Evolutionary conservation across 225 moss, liverwort and hornwort genomes (phyloP), one percentile per base, ranked within the genome.

Genomic region (Takakia lepidozioides): DNA sequence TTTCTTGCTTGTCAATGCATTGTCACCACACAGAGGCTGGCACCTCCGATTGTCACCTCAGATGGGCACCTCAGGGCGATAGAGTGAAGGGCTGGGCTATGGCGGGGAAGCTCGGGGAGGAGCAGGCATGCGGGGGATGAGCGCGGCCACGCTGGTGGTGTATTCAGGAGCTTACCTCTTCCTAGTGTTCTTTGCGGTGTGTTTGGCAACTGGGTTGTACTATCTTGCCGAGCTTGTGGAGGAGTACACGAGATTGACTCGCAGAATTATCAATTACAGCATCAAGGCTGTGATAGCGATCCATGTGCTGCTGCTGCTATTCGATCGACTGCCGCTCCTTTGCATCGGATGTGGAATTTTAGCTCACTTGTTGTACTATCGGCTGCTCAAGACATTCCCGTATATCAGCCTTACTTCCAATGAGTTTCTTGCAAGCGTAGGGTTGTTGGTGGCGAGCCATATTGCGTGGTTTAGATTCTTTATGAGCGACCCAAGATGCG

Each of bases 191-290:
- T 91, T 87, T 44, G 90, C 91, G 2, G 82, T 98, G 27, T 98
- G 87, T 61, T 61, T 91, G 0, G 90, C 90, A 21, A 91, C 95
- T 0, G 95, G 95, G 43, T 57, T 98, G 21, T 87, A 85, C 40
- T 98, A 98, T 25, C 43, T 98, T 1, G 95, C 91, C 30, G 95
- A 98, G 78, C 77, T 98, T 10, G 95, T 98, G 38, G 95, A 98
- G 55, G 95, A 98, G 71, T 80, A 98, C 64, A 87, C 95, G 8
- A 68, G 90, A 29, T 62, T 91, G 43, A 98, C 95, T 8, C 66
- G 65, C n/a, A 80, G 75, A 39, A 39, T 87, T 48, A 98, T 91
- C 51, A 75, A 44, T 49, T 87, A 91, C 63, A 67, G 80, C 2
- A 87, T 98, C 42, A 87, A 80, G 75, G 55, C 45, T 16, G 82